Evolutionary conservation across 768 basidiomycete species (phyloP), one percentile per base, ranked within the genome.

Genomic region (Boletus rufocinnamomeus): DNA sequence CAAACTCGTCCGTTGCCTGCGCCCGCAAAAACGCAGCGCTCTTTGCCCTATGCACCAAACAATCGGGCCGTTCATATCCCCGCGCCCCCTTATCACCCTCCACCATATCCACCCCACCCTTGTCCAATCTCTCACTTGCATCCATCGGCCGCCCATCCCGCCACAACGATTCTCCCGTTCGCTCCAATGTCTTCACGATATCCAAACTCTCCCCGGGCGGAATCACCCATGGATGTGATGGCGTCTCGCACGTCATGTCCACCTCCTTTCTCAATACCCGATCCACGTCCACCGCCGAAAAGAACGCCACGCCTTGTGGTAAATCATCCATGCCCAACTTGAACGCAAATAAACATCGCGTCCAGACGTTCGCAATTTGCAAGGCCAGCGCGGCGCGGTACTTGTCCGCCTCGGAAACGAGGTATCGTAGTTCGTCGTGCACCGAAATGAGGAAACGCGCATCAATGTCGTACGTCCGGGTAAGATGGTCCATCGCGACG

Each of bases 301-400:
- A 98, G 78, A 97, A 99, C 0, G 95, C 93, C 7, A 97, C 91
- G 38, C 95, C 87, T 68, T 96, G 93, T 0, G 97, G 97, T 2
- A 98, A 79, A 69, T 98, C 92, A 67, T 94, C 92, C 88, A 99
- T 92, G 6, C 95, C 94, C n/a, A 98, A 79, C 65, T 84, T 89
- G 73, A 84, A 95, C 1, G 95, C 91, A 71, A 99, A 98, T 66
- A 95, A 69, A 51, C 87, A 84, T 17, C 97, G 82, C 6, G 95
- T 98, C 96, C 97, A 98, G 1, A 97, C 72, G 71, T 99, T 98
- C 30, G 94, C 92, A 46, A 99, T 86, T 73, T 99, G 97, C 50
- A 99, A 72, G 0, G 96, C 97, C 11, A 98, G 80, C 2, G 94
- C 90, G 2, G 87, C 85, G n/a, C 95, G 89, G 74, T 95, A 93